Conservation (phyloP, 192 early-diverging fungal species). For the Coemansia sp. region DNA sequence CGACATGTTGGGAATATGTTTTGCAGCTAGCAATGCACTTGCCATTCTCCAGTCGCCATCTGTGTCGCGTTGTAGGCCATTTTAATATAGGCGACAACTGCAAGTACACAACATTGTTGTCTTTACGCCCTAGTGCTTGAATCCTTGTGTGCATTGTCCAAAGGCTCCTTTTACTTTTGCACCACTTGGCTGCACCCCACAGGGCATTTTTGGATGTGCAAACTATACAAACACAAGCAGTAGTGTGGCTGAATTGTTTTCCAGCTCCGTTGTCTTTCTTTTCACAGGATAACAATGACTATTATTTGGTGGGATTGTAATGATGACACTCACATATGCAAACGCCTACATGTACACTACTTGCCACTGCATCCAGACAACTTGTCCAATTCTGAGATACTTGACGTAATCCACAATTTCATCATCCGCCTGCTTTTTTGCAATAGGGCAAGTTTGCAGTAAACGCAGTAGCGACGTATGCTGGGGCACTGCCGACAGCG, state of each 20-base stretch:
- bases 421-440: no score
- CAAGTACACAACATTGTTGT: background rate
- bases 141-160: background rate
- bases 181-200: background rate
- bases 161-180: background rate
- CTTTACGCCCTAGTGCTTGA: background rate
- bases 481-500: conserved; percentile 30
- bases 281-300: background rate
- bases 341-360: background rate
- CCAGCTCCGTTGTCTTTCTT: background rate
- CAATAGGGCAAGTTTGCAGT: conserved; percentile 53
- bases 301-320: background rate
- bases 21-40: background rate
- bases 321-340: background rate
- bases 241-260: background rate
- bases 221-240: background rate
- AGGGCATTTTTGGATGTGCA: background rate
- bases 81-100: background rate
- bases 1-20: background rate
- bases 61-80: background rate
- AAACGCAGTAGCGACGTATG: conserved; percentile 43
- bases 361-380: background rate
- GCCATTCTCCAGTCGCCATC: background rate
- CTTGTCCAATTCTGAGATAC: background rate
- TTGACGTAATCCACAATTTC: background rate